A percentile compares a stretch with the other conserved stretches of the same genome.
Conservation (phyloP, 345 rosid genomes). For the Sonneratia alba region DNA sequence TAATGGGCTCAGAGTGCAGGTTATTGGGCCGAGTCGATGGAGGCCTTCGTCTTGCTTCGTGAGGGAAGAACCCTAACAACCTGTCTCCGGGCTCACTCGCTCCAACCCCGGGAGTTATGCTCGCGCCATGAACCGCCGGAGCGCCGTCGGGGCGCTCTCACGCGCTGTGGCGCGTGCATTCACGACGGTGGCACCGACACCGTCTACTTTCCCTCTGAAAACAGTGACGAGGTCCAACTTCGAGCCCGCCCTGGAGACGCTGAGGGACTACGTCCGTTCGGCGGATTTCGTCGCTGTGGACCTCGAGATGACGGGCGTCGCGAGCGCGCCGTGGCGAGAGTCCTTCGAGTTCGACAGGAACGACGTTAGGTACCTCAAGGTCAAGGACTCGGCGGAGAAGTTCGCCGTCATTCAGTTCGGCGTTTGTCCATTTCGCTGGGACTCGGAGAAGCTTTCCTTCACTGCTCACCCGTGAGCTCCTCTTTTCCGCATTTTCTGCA, state of each 20-base stretch:
- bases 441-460: conserved; percentile 48
- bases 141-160: conserved; percentile 3
- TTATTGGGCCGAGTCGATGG: too few species aligned
- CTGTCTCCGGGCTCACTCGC: not conserved
- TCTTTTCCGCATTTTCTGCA: not conserved
- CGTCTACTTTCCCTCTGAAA: conserved; percentile 60
- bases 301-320: conserved; percentile 88
- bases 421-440: conserved; percentile 93
- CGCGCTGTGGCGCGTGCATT: conserved; percentile 10
- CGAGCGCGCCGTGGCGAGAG: conserved; percentile 88
- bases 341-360: conserved; percentile 67
- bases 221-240: conserved; percentile 73
- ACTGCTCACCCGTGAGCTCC: conserved; percentile 60
- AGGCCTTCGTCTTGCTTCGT: too few species aligned
- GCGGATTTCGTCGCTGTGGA: conserved; percentile 93
- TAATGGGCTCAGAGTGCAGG: too few species aligned
- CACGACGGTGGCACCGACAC: conserved; percentile 10
- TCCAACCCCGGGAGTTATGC: not conserved
- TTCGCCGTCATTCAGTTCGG: conserved; percentile 95
- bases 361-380: conserved; percentile 74
- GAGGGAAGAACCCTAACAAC: not conserved
- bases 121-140: conserved; percentile 7
- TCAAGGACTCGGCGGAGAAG: conserved; percentile 91
- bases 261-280: conserved; percentile 45
- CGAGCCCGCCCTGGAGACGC: conserved; percentile 46